phyloP scores from a whole-genome alignment of 176 grass and related monocot species.

The Melocanna baccifera region DNA sequence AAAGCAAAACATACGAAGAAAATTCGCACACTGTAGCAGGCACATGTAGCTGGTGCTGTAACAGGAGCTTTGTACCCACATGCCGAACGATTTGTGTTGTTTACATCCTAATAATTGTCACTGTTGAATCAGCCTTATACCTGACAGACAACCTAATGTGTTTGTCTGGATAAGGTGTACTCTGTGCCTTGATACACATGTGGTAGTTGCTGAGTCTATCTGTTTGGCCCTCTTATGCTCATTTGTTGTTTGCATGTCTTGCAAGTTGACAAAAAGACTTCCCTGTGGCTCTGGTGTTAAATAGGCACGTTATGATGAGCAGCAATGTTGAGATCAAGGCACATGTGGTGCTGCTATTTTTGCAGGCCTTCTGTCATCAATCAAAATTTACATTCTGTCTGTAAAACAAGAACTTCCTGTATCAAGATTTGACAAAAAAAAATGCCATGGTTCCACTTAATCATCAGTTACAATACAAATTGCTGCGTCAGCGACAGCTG shows the following conservation, averaged over 20 bases:
- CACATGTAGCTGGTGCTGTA: conserved; percentile 37
- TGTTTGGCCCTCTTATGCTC: neutral
- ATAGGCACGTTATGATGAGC: neutral
- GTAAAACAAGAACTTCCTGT: neutral
- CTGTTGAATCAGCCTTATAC: neutral
- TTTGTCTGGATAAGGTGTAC: conserved; percentile 17
- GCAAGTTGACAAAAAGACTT: neutral
- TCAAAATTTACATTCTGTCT: neutral
- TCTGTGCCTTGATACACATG: conserved; percentile 8
- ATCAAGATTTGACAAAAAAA: neutral
- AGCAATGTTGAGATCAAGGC: neutral
- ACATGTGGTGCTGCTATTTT: neutral
- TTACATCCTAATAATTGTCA: conserved; percentile 34
- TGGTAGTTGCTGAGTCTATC: neutral
- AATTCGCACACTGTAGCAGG: conserved; percentile 29
- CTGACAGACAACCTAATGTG: neutral
- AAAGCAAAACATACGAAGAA: conserved; percentile 1
- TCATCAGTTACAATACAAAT: neutral
- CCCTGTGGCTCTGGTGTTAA: neutral
- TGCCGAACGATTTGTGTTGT: conserved; percentile 19
- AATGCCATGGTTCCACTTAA: neutral
- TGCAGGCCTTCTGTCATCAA: neutral
- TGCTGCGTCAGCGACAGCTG: neutral
- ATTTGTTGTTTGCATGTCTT: neutral
- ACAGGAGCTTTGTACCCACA: conserved; percentile 32